Conservation (phyloP, 2,329 filamentous ascomycete species). For the Xylaria sp. region DNA sequence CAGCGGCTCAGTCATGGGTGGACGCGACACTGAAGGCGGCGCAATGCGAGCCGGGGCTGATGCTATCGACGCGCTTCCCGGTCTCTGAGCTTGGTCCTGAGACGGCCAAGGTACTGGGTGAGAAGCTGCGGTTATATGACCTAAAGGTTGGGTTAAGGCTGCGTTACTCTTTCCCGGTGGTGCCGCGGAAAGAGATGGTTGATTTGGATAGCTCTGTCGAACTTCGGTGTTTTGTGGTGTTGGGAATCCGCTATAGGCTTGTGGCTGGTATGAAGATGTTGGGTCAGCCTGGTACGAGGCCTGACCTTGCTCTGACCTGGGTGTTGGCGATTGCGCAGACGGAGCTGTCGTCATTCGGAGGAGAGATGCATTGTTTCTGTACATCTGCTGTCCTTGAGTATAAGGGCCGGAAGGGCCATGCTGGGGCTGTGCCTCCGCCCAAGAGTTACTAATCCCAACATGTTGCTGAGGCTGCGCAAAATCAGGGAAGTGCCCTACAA, state of each 20-base stretch:
- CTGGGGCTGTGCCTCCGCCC: constrained; percentile 24
- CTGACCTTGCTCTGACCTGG: constrained; percentile 27
- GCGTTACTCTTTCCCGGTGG: constrained; percentile 19
- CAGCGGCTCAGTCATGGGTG: constrained; percentile 4
- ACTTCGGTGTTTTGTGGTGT: constrained; percentile 16
- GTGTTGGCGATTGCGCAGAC: constrained; percentile 20
- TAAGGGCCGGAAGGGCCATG: constrained; percentile 18
- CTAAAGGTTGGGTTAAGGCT: constrained; percentile 3
- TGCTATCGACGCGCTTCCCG: constrained; percentile 17
- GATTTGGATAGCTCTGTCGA: constrained; percentile 23
- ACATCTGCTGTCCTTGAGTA: constrained; percentile 30
- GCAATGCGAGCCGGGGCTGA: constrained; percentile 13
- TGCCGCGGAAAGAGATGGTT: constrained; percentile 5
- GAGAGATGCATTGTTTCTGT: constrained; percentile 14
- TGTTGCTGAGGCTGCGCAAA: constrained; percentile 30
- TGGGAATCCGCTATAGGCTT: constrained; percentile 25
- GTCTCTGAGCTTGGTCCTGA: constrained; percentile 25
- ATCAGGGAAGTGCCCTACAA: constrained; percentile 22
- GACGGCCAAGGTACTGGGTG: constrained; percentile 23
- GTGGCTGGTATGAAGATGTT: constrained; percentile 26
- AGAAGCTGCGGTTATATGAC: background rate
- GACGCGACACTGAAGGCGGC: constrained; percentile 23
- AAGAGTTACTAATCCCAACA: constrained; percentile 25
- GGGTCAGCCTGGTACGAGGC: constrained; percentile 26
- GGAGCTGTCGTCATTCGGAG: constrained; percentile 22